phyloP scores from a whole-genome alignment of 2,329 filamentous ascomycete species.

The Thielaviopsis punctulata region DNA sequence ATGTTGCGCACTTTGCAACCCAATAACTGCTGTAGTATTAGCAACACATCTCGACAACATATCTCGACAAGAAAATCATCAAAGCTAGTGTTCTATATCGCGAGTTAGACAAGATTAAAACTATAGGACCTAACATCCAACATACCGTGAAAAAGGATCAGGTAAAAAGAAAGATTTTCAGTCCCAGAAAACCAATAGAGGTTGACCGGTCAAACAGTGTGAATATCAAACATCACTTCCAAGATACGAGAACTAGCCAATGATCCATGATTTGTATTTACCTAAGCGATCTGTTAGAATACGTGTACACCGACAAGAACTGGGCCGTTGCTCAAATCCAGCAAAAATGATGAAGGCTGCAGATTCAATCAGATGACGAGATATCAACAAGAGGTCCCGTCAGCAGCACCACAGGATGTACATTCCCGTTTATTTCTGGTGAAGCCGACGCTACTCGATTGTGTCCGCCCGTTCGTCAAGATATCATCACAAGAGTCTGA shows the following conservation, averaged over 20 bases:
- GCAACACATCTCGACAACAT: background rate
- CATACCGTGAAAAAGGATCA: slow-evolving; percentile 9
- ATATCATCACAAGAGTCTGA: slow-evolving; percentile 36
- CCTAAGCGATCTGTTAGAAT: slow-evolving; percentile 21
- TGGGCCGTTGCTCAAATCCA: slow-evolving; percentile 16
- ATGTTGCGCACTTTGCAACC: background rate
- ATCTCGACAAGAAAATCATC: background rate
- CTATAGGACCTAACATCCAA: background rate
- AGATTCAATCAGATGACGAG: slow-evolving; percentile 44
- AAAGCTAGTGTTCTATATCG: background rate
- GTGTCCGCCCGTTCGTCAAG: slow-evolving; percentile 57
- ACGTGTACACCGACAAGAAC: slow-evolving; percentile 13
- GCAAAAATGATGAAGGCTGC: slow-evolving; percentile 13
- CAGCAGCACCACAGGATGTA: slow-evolving; percentile 39
- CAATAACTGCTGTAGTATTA: background rate
- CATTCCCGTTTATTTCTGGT: slow-evolving; percentile 40
- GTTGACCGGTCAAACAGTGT: slow-evolving; percentile 38
- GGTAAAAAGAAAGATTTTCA: slow-evolving; percentile 27
- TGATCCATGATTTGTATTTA: slow-evolving; percentile 18
- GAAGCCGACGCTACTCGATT: slow-evolving; percentile 33
- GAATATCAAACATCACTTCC: slow-evolving; percentile 29
- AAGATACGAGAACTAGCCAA: slow-evolving; percentile 13
- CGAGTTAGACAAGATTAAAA: background rate
- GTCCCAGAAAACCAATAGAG: slow-evolving; percentile 24
- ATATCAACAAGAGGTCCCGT: slow-evolving; percentile 44